phyloP scores from a whole-genome alignment of 495 filamentous ascomycete genomes.

The Sordaria brevicollis region DNA sequence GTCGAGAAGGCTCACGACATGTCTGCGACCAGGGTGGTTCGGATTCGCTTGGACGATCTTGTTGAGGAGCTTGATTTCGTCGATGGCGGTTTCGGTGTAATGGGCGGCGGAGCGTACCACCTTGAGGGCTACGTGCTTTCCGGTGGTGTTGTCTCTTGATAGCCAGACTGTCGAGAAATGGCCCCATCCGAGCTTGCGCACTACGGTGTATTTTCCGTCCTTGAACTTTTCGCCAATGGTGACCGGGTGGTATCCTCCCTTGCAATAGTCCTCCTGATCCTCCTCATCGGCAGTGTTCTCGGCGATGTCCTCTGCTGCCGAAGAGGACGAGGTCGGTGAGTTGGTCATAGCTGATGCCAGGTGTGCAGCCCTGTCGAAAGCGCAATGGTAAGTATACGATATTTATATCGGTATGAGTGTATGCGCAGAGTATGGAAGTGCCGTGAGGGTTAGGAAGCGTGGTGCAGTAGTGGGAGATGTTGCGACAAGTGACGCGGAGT shows the following conservation, averaged over 20 bases:
- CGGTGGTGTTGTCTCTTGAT: slow-evolving; percentile 79
- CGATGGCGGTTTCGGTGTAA: slow-evolving; percentile 97
- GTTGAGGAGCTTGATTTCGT: slow-evolving; percentile 96
- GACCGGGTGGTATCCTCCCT: slow-evolving; percentile 95
- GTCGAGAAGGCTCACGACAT: slow-evolving; percentile 91
- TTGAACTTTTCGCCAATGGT: slow-evolving; percentile 93
- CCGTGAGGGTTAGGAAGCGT: neutral
- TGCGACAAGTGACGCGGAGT: neutral
- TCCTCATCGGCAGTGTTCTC: slow-evolving; percentile 96
- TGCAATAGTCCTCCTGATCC: slow-evolving; percentile 98
- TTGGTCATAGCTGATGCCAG: slow-evolving; percentile 41
- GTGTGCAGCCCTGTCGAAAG: slow-evolving; percentile 20
- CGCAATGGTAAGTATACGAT: slow-evolving; percentile 11
- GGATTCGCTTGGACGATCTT: slow-evolving; percentile 93
- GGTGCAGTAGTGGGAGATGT: slow-evolving; percentile 1
- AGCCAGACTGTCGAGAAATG: slow-evolving; percentile 99
- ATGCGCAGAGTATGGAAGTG: neutral
- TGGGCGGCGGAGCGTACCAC: slow-evolving; percentile 94
- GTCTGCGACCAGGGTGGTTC: slow-evolving; percentile 81
- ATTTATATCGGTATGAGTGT: neutral
- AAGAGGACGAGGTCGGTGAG: slow-evolving; percentile 62
- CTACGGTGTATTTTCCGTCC: slow-evolving; percentile 89
- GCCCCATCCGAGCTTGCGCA: slow-evolving; percentile 96
- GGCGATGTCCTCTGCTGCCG: slow-evolving; percentile 70
- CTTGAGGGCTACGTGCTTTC: slow-evolving; percentile 94